Evolutionary conservation across 1,139 yeast species (phyloP).

Genomic region (Trichomonascaceae sp.): DNA sequence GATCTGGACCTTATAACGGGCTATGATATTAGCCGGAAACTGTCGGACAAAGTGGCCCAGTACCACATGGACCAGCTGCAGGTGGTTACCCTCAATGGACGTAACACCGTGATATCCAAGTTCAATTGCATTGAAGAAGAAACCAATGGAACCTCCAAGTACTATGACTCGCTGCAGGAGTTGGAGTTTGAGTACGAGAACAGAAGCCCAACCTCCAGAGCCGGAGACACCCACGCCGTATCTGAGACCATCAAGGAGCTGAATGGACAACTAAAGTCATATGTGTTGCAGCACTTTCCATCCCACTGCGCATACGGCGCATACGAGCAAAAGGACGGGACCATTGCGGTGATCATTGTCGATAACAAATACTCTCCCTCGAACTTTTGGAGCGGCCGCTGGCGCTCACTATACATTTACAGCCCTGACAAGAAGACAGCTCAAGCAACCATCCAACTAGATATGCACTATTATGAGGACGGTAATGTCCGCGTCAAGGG

Average conservation of each 20-base stretch:
- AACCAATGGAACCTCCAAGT: slow-evolving; percentile 33
- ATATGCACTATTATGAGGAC: slow-evolving; percentile 89
- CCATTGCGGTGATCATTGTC: slow-evolving; percentile 39
- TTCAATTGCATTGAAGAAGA: slow-evolving; percentile 34
- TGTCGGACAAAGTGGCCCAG: slow-evolving; percentile 28
- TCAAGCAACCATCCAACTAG: slow-evolving; percentile 46
- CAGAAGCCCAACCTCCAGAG: slow-evolving; percentile 8
- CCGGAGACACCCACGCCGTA: neutral
- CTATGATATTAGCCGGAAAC: slow-evolving; percentile 25
- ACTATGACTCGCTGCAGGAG: slow-evolving; percentile 35
- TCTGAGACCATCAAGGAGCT: slow-evolving; percentile 1
- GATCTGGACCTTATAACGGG: slow-evolving; percentile 11
- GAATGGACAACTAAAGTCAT: slow-evolving; percentile 21
- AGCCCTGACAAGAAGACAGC: slow-evolving; percentile 27
- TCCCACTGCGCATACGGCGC: slow-evolving; percentile 33
- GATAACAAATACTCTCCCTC: slow-evolving; percentile 63
- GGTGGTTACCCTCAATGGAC: slow-evolving; percentile 23
- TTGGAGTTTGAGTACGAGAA: slow-evolving; percentile 54
- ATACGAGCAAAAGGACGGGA: slow-evolving; percentile 41
- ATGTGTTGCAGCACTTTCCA: slow-evolving; percentile 34
- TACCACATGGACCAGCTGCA: slow-evolving; percentile 33
- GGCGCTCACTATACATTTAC: slow-evolving; percentile 58
- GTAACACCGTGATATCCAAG: slow-evolving; percentile 29
- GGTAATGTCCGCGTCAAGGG: slow-evolving; percentile 80
- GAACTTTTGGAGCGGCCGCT: slow-evolving; percentile 83